Percentiles rank a stretch among this genome's conserved stretches.
Evolutionary conservation across 2,329 filamentous ascomycete species (phyloP).

Genomic region (Zymoseptoria tritici): DNA sequence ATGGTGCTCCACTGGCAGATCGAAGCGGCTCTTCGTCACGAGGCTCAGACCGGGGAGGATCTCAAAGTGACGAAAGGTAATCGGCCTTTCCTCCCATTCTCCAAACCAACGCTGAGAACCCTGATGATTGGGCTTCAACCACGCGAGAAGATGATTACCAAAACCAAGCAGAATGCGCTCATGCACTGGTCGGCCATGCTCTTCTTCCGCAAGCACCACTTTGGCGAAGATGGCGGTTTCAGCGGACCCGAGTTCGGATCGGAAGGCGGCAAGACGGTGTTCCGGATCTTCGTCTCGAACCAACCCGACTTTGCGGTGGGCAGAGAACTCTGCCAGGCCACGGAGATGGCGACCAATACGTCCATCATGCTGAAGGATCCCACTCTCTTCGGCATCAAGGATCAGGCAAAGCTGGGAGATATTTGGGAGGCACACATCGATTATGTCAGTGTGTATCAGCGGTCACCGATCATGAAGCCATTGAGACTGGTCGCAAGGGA

Average conservation of each 20-base stretch:
- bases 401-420: constrained; percentile 33
- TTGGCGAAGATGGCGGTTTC: constrained; percentile 34
- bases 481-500: constrained; percentile 31
- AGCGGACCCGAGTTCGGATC: background rate
- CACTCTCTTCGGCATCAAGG: constrained; percentile 4
- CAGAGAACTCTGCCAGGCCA: background rate
- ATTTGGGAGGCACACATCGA: constrained; percentile 40
- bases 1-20: constrained; percentile 59
- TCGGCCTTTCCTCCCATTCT: constrained; percentile 43
- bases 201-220: constrained; percentile 52
- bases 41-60: constrained; percentile 40
- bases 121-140: constrained; percentile 42
- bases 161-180: constrained; percentile 29
- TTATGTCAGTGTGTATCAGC: constrained; percentile 30
- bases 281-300: constrained; percentile 1
- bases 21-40: constrained; percentile 52
- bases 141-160: constrained; percentile 38
- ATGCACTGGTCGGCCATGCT: constrained; percentile 48
- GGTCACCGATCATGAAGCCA: constrained; percentile 29
- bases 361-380: constrained; percentile 14
- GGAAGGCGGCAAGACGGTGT: constrained; percentile 10
- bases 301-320: background rate
- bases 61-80: constrained; percentile 29
- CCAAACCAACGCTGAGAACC: constrained; percentile 39
- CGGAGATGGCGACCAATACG: constrained; percentile 19